Percentiles rank a stretch among this genome's conserved stretches.
phyloP scores from a whole-genome alignment of 305 asterid genomes.

The Fraxinus angustifolia region DNA sequence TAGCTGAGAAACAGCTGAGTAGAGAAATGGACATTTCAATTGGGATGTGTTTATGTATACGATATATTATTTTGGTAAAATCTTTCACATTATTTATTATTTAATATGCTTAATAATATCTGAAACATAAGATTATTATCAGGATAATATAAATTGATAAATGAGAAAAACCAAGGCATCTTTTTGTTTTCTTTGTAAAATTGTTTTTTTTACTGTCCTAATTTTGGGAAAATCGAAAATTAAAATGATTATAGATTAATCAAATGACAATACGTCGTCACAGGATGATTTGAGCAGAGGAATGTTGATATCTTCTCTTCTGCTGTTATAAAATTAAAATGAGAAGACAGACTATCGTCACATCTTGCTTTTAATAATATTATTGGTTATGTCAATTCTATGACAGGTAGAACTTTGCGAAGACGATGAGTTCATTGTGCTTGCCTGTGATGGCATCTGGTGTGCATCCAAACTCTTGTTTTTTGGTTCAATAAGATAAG shows the following conservation, averaged over 20 bases:
- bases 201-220: neutral
- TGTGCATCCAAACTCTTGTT: constrained; percentile 35
- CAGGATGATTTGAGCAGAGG: neutral
- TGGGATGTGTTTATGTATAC: neutral
- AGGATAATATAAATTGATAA: neutral
- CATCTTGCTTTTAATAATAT: constrained; percentile 3
- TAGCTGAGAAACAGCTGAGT: neutral
- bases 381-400: constrained; percentile 16
- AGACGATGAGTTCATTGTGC: constrained; percentile 87
- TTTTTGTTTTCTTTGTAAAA: neutral
- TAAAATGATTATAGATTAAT: neutral
- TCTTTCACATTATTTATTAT: neutral
- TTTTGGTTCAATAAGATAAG: neutral
- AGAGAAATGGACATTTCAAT: neutral
- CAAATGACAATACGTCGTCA: neutral
- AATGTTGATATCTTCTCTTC: neutral
- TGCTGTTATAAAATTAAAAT: neutral
- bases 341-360: neutral
- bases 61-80: neutral
- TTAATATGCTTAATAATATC: neutral
- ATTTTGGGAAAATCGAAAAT: neutral
- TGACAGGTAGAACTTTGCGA: constrained; percentile 86
- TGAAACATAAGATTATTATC: neutral
- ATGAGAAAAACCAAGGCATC: neutral
- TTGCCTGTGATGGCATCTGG: constrained; percentile 99